These are phyloP conservation scores for Cruciata laevipes DNA, from an alignment of 257 asterid species.

Conservation along the genomic window DNA sequence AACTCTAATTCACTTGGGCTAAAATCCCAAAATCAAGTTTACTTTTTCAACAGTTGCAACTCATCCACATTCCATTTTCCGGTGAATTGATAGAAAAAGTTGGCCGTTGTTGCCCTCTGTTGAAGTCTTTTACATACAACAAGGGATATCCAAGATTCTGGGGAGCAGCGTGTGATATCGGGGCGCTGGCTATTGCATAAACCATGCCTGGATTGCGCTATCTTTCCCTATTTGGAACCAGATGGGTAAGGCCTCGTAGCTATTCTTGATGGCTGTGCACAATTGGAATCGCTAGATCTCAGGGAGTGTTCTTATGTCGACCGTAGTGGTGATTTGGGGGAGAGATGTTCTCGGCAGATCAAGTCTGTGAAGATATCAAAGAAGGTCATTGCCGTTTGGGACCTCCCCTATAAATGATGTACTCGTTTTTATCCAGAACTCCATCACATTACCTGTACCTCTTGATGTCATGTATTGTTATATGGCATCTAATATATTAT, in stretches of 20 bases:
- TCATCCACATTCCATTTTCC: background rate
- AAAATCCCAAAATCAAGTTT: no score
- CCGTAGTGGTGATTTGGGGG: slow-evolving; percentile 28
- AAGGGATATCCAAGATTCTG: no score
- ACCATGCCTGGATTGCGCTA: slow-evolving; percentile 36
- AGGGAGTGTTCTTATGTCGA: slow-evolving; percentile 28
- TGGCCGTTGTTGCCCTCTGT: slow-evolving; percentile 33
- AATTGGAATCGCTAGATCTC: slow-evolving; percentile 46
- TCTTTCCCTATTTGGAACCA: slow-evolving; percentile 28
- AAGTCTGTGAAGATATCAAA: no score
- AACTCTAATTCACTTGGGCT: no score
- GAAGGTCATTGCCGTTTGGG: no score
- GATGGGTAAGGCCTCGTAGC: slow-evolving; percentile 32
- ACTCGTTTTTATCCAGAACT: no score
- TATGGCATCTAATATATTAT: no score
- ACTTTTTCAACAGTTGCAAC: slow-evolving; percentile 51
- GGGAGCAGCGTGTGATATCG: background rate
- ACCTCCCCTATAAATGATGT: no score
- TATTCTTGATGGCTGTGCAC: slow-evolving; percentile 41
- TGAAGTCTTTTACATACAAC: slow-evolving; percentile 25
- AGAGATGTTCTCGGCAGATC: background rate
- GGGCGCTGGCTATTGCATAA: slow-evolving; percentile 35
- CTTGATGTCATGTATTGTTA: no score
- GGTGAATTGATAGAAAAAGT: slow-evolving; percentile 20
- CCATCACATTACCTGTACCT: no score